Evolutionary conservation across 1,284 basidiomycete species (phyloP).

Genomic region (Coriolopsis trogii): DNA sequence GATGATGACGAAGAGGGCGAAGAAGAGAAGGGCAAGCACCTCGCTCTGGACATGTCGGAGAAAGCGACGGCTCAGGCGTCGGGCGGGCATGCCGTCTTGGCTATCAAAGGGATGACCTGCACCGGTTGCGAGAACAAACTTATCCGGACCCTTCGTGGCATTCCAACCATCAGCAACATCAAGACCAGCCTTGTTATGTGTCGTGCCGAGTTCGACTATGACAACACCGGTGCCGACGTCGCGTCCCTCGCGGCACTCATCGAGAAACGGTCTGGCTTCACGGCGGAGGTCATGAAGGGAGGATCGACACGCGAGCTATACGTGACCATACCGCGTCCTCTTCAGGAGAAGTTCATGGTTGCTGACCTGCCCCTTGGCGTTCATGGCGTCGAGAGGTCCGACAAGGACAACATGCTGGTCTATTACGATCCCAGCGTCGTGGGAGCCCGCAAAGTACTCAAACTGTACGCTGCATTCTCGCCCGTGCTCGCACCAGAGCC

Average conservation of each 20-base stretch:
- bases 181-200: constrained; percentile 38
- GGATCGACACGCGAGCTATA: constrained; percentile 25
- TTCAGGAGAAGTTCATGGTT: constrained; percentile 22
- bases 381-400: constrained; percentile 11
- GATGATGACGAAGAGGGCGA: neutral
- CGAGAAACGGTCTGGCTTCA: constrained; percentile 35
- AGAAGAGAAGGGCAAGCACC: constrained; percentile 14
- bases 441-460: constrained; percentile 31
- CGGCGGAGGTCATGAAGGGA: constrained; percentile 27
- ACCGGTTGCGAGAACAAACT: constrained; percentile 39
- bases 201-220: constrained; percentile 37
- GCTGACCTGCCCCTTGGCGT: constrained; percentile 26
- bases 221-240: constrained; percentile 24
- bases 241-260: constrained; percentile 28
- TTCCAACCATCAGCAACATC: constrained; percentile 29
- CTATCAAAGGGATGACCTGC: constrained; percentile 38
- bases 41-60: constrained; percentile 21
- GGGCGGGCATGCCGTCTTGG: constrained; percentile 27
- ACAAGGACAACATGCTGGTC: constrained; percentile 26
- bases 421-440: constrained; percentile 29
- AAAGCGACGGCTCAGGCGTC: constrained; percentile 1
- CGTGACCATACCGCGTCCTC: constrained; percentile 17
- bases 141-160: constrained; percentile 27
- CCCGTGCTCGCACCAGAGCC: constrained; percentile 30
- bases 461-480: constrained; percentile 26